Conservation (phyloP, 2,329 filamentous ascomycete species). For the Talaromyces sp. region DNA sequence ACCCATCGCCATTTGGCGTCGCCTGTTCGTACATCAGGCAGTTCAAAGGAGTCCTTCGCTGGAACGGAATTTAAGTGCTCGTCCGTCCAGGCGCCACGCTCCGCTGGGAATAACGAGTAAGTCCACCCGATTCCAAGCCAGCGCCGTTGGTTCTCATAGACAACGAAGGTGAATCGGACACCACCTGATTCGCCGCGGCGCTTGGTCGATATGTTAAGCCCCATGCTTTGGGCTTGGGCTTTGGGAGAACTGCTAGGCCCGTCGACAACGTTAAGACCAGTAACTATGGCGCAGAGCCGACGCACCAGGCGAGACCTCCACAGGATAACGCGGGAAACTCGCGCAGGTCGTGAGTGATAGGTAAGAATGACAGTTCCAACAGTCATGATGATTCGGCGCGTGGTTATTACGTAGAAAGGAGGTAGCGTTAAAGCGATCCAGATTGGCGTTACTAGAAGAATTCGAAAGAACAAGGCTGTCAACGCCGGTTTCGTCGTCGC, state of each 20-base stretch:
- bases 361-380: constrained; percentile 85
- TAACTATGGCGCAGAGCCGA: constrained; percentile 69
- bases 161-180: constrained; percentile 92
- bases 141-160: constrained; percentile 94
- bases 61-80: constrained; percentile 85
- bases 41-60: constrained; percentile 70
- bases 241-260: constrained; percentile 27
- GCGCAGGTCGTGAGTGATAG: constrained; percentile 86
- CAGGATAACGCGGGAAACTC: constrained; percentile 81
- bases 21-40: constrained; percentile 68
- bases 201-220: constrained; percentile 51
- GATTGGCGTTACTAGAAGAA: constrained; percentile 82
- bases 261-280: constrained; percentile 70
- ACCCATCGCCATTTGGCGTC: constrained; percentile 78
- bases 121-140: constrained; percentile 98
- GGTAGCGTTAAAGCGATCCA: constrained; percentile 84
- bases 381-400: constrained; percentile 78
- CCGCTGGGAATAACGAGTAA: constrained; percentile 84
- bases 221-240: constrained; percentile 48
- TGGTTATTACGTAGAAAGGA: constrained; percentile 82
- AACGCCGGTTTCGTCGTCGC: constrained; percentile 89
- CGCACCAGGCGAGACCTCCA: constrained; percentile 85
- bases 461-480: constrained; percentile 84
- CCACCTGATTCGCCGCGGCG: constrained; percentile 63
- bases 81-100: constrained; percentile 90